Evolutionary conservation across 2,329 filamentous ascomycete species (phyloP).

Genomic region (Cladosporium austrohemisphaericum): DNA sequence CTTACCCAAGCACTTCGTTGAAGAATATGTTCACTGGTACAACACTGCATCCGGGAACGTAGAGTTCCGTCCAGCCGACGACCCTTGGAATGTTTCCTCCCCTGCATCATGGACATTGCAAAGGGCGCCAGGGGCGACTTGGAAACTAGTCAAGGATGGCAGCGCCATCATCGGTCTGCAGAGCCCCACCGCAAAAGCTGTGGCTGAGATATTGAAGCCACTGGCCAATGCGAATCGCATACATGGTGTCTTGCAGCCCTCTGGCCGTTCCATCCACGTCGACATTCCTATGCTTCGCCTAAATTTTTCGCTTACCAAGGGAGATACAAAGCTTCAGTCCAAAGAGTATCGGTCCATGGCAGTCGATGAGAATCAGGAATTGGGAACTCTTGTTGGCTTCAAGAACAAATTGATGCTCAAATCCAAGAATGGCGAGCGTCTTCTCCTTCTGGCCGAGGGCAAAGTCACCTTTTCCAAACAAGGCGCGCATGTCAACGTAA

Average conservation of each 20-base stretch:
- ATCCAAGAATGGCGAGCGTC: constrained; percentile 34
- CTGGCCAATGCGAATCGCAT: constrained; percentile 17
- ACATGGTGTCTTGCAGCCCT: constrained; percentile 16
- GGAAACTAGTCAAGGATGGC: constrained; percentile 17
- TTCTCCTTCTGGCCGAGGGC: constrained; percentile 50
- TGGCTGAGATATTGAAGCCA: constrained; percentile 46
- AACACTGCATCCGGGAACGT: constrained; percentile 45
- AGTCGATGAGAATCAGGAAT: constrained; percentile 53
- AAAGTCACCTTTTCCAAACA: constrained; percentile 29
- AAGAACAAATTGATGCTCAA: constrained; percentile 54
- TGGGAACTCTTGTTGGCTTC: constrained; percentile 59
- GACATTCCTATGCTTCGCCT: constrained; percentile 24
- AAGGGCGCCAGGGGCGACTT: constrained; percentile 46
- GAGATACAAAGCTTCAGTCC: constrained; percentile 18
- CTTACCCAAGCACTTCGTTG: constrained; percentile 50
- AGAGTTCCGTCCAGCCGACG: constrained; percentile 45
- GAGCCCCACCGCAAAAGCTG: constrained; percentile 42
- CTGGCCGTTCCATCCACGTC: constrained; percentile 11
- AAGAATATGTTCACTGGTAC: constrained; percentile 59
- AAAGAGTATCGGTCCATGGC: constrained; percentile 21
- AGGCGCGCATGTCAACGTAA: constrained; percentile 45
- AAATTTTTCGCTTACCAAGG: constrained; percentile 20
- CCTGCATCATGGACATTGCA: constrained; percentile 18
- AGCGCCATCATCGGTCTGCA: constrained; percentile 14
- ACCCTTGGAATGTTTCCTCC: constrained; percentile 21